phyloP scores from a whole-genome alignment of 208 protist genomes.

The Leishmania tarentolae region DNA sequence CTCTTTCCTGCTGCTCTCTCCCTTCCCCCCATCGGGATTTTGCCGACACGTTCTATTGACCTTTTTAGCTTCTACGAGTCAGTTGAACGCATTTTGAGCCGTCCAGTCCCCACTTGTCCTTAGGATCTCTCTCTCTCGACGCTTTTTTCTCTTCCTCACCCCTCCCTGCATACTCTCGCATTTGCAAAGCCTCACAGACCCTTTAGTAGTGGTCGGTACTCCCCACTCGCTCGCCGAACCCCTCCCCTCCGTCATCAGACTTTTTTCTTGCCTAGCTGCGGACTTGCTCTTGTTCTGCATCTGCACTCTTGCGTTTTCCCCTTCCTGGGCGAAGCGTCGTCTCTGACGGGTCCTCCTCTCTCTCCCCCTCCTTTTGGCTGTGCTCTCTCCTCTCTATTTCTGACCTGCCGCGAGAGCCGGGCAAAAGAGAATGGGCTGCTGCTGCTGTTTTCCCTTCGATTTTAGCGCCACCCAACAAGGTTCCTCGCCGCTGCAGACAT shows the following conservation, averaged over 20 bases:
- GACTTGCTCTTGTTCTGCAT: not conserved
- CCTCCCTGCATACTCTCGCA: not conserved
- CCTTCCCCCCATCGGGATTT: not conserved
- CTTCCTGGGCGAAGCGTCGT: not conserved
- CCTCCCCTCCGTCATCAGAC: too few relatives aligned
- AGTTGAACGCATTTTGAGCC: not conserved
- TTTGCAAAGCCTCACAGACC: not conserved
- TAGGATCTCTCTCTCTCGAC: not conserved
- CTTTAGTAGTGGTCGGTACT: not conserved
- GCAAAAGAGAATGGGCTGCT: slow-evolving; percentile 15
- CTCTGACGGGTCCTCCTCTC: not conserved
- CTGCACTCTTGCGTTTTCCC: not conserved
- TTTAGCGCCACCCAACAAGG: not conserved
- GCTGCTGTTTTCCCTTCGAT: slow-evolving; percentile 15
- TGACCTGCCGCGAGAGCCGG: not conserved
- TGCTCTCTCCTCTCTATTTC: not conserved
- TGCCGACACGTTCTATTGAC: not conserved
- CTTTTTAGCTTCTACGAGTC: not conserved
- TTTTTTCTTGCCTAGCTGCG: not conserved
- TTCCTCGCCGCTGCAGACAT: slow-evolving; percentile 3
- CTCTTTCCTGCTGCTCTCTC: slow-evolving; percentile 1
- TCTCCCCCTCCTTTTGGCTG: not conserved
- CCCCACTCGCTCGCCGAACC: too few relatives aligned
- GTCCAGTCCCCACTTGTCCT: not conserved
- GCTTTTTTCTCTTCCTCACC: not conserved